A percentile compares a stretch with the other conserved stretches of the same genome.
These are phyloP conservation scores for Pythium phragmiticola DNA, from an alignment of 352 stramenopile genomes.

Conservation along the genomic window DNA sequence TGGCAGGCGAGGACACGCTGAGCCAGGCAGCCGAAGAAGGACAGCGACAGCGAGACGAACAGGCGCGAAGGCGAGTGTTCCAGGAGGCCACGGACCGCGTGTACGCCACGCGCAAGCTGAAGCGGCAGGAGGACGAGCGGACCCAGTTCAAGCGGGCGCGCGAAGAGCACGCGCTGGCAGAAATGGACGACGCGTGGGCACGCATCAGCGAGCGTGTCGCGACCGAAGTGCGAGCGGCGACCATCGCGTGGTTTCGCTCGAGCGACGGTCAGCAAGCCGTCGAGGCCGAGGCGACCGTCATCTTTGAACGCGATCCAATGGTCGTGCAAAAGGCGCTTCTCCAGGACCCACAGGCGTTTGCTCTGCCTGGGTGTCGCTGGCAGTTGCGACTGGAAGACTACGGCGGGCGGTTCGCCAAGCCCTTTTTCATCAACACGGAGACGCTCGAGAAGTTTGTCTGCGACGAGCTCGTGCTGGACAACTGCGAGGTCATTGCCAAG, in stretches of 20 bases:
- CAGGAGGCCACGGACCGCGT: slow-evolving; percentile 44
- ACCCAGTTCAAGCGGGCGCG: slow-evolving; percentile 38
- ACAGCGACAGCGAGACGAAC: slow-evolving; percentile 31
- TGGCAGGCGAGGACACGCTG: slow-evolving; percentile 52
- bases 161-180: slow-evolving; percentile 16
- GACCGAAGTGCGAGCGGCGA: slow-evolving; percentile 43
- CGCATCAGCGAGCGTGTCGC: slow-evolving; percentile 42
- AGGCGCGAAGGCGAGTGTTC: slow-evolving; percentile 36
- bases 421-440: slow-evolving; percentile 62
- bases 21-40: slow-evolving; percentile 32
- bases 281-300: slow-evolving; percentile 37
- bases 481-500: slow-evolving; percentile 55
- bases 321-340: slow-evolving; percentile 44
- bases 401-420: slow-evolving; percentile 52
- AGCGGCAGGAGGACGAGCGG: slow-evolving; percentile 54
- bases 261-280: slow-evolving; percentile 32
- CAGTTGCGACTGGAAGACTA: slow-evolving; percentile 59
- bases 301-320: slow-evolving; percentile 57
- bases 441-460: slow-evolving; percentile 70
- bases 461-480: slow-evolving; percentile 62
- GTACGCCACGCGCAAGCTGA: slow-evolving; percentile 44
- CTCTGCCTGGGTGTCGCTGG: slow-evolving; percentile 47
- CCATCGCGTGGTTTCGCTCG: slow-evolving; percentile 44
- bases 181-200: slow-evolving; percentile 45
- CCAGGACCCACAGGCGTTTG: slow-evolving; percentile 32